Base-by-base conservation (phyloP, 306 rosid genomes). In the Quercus ilex region DNA sequence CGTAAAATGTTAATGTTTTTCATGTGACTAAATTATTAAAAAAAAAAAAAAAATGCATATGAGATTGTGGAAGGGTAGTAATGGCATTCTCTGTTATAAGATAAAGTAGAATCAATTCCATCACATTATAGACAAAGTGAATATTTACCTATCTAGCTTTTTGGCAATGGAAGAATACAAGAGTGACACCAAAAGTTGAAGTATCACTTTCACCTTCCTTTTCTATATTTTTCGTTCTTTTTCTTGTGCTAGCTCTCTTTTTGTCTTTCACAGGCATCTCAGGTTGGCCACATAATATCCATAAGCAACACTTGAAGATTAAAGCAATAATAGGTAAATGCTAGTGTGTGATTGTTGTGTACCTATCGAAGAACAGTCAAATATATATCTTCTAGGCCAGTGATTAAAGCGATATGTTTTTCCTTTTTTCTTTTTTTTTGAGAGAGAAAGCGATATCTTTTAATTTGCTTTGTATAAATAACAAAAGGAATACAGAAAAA, bases 91-190 rank as follows among this genome's bases (percentile, higher is more conserved):
- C 65, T 28, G 58, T 68, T 58, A 49, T 31, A 73, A 58, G 71
- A 78, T 83, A 83, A 69, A 83, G 35, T 78, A 53, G 86, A 83
- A 83, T 83, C 74, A 23, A 83, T 83, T 74, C 86, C 64, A 74
- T 78, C 67, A 68, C 77, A 78, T 65, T 30, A 65, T 57, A 82
- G 79, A 78, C 69, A 73, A 26, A 31, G 52, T 77, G 85, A 74
- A 82, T 82, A 57, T 74, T 74, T 55, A 52, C 76, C 58, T 49
- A 69, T 78, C 79, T 67, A 6, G 4, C 75, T 74, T 78, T 78
- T 74, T 55, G 53, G 53, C 53, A 49, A 31, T 52, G 3, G 18
- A 30, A 65, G 72, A 70, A 33, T 28, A 28, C 41, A 58, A 78
- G 25, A 77, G 4, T 60, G 52, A 12, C 26, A 60, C 76, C 21